Base-by-base conservation (phyloP, 1,284 basidiomycete species). In the Dichomitus squalens region DNA sequence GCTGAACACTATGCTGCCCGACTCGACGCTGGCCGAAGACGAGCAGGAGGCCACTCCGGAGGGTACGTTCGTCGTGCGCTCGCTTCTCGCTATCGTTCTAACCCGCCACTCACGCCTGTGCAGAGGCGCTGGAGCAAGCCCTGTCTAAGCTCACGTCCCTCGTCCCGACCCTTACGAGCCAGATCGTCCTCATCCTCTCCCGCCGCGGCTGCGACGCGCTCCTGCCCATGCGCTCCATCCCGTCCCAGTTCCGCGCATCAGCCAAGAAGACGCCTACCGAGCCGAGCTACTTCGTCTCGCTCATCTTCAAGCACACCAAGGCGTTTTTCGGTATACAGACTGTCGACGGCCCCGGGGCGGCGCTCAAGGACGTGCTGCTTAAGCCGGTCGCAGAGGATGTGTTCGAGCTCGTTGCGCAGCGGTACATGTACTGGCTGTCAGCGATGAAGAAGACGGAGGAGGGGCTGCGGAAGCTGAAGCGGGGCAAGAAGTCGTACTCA, bases 401-500 rank as follows among this genome's bases (percentile, higher is more conserved):
- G 7, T 90, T 94, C 64, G 87, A 92, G 57, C 80, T 81, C 53
- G 87, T 95, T 35, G 84, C 87, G 12, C 81, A 83, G 61, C 84
- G 84, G 66, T 91, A 91, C 65, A 80, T 84, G 7, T 78, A 79
- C 56, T 85, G 92, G 66, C 78, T 97, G 25, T 80, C 85, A 4
- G 85, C 86, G 5, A 94, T 96, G 79, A 91, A 87, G 71, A 96
- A 96, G 76, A 92, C 92, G 1, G 93, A 97, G 67, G 93, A 96
- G 67, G 89, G 93, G 7, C 76, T 97, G 20, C 80, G 88, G 21
- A 84, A 91, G 41, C 80, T 96, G 64, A 93, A 94, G 68, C 95
- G 92, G 71, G 89, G 89, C 38, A 92, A 92, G 67, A 92, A 90
- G 65, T 76, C 85, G 0, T 92, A 94, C 70, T 90, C 91, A 2